Percentiles rank a stretch among this genome's conserved stretches.
phyloP scores from a whole-genome alignment of 2,329 filamentous ascomycete species.

The Zymoseptoria crescenta region DNA sequence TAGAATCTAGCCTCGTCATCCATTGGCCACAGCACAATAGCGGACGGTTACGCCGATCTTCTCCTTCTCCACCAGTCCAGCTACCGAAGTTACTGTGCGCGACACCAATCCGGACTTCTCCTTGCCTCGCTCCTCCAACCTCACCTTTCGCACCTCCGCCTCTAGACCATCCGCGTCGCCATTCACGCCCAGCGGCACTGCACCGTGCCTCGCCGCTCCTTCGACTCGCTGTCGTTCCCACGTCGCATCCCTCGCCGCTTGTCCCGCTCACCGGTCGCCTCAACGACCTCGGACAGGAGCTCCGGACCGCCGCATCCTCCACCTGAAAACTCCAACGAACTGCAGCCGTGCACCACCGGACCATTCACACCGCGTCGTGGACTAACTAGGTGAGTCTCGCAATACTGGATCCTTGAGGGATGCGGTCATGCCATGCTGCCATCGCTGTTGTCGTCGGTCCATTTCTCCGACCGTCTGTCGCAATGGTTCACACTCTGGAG shows the following conservation, averaged over 20 bases:
- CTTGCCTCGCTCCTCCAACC: constrained; percentile 2
- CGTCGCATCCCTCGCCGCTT: background rate
- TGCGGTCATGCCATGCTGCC: background rate
- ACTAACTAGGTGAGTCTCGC: background rate
- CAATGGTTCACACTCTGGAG: background rate
- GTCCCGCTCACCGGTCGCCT: background rate
- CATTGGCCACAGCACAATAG: background rate
- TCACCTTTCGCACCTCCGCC: constrained; percentile 1
- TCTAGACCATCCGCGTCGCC: background rate
- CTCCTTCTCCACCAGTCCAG: background rate
- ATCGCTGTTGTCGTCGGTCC: background rate
- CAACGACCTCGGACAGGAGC: background rate
- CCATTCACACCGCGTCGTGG: background rate
- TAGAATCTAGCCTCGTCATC: background rate
- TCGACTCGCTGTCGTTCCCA: background rate
- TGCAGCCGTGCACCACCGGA: background rate
- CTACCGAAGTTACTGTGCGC: constrained; percentile 1
- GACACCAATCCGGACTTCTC: constrained; percentile 2
- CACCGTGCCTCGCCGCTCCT: background rate
- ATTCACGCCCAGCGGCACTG: constrained; percentile 1
- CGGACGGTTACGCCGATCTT: background rate
- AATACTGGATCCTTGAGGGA: background rate
- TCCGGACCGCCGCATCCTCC: background rate
- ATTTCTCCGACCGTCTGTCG: background rate
- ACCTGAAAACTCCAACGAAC: background rate